Conservation (phyloP, 78 protist species). For the Bigelowiella natans region DNA sequence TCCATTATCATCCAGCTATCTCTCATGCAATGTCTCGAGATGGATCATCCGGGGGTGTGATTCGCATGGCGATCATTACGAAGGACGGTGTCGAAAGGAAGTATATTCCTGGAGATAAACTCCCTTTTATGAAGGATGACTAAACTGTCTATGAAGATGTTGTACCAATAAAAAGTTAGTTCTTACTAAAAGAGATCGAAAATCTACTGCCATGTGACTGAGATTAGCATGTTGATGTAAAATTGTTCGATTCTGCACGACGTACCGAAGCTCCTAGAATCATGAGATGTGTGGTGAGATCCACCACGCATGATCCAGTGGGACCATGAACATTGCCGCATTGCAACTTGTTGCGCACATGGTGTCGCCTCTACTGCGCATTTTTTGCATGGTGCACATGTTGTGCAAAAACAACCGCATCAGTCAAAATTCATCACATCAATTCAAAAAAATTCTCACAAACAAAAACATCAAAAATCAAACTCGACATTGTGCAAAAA, state of each 20-base stretch:
- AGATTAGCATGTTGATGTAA: neutral
- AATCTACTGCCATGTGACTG: neutral
- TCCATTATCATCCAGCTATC: neutral
- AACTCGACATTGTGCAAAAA: no score
- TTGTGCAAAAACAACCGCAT: no score
- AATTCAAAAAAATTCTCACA: no score
- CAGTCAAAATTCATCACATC: no score
- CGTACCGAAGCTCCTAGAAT: neutral
- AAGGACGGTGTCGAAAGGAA: conserved; percentile 55
- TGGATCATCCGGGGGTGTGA: conserved; percentile 93
- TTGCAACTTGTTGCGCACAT: no score
- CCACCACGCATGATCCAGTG: no score
- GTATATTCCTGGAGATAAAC: conserved; percentile 45
- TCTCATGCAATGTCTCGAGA: conserved; percentile 89
- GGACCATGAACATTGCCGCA: no score
- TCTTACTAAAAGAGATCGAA: no score
- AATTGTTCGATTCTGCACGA: neutral
- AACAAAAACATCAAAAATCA: no score
- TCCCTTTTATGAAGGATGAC: neutral
- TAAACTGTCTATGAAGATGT: neutral
- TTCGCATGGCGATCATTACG: conserved; percentile 68
- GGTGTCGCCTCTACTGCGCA: no score
- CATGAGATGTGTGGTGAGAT: no score
- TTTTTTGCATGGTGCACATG: no score
- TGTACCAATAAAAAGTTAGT: neutral